Conservation (phyloP, 208 protist genomes). For the Herpetomonas muscarum region DNA sequence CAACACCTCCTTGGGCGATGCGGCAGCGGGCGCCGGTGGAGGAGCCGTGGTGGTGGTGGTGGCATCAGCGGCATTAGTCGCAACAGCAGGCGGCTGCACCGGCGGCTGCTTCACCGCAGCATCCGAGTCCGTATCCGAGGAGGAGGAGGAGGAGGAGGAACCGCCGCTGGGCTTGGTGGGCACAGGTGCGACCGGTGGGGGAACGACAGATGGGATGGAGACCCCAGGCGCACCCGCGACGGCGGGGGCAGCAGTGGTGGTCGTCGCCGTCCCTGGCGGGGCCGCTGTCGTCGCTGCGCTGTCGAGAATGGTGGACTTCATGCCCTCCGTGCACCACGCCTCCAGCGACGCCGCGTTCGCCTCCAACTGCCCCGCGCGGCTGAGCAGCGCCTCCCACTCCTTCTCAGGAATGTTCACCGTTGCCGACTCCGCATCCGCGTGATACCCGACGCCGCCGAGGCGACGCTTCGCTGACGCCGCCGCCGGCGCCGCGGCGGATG, state of each 20-base stretch:
- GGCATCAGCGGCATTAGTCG: neutral
- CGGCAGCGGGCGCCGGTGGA: slow-evolving; percentile 7
- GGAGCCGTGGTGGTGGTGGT: neutral
- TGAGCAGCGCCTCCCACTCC: slow-evolving; percentile 41
- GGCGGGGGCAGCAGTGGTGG: neutral
- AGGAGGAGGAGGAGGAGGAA: slow-evolving; percentile 11
- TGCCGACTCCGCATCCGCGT: slow-evolving; percentile 50
- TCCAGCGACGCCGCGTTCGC: slow-evolving; percentile 26
- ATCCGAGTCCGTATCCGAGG: neutral
- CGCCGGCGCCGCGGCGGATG: neutral
- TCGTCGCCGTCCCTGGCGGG: neutral
- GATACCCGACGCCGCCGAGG: slow-evolving; percentile 49
- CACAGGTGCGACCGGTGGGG: slow-evolving; percentile 2
- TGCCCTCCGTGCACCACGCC: slow-evolving; percentile 40
- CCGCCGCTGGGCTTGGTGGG: slow-evolving; percentile 1
- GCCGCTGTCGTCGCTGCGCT: neutral
- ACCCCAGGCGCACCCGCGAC: neutral
- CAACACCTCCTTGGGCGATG: slow-evolving; percentile 42
- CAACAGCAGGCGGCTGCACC: neutral
- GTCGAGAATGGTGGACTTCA: neutral
- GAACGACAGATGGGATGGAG: slow-evolving; percentile 3
- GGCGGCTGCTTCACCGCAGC: neutral
- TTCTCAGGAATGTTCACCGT: slow-evolving; percentile 34
- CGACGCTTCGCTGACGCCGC: slow-evolving; percentile 10
- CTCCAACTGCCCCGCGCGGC: slow-evolving; percentile 26